Evolutionary conservation across 345 rosid genomes (phyloP), one percentile per base, ranked within the genome.

Genomic region (Eucalyptus melliodora): DNA sequence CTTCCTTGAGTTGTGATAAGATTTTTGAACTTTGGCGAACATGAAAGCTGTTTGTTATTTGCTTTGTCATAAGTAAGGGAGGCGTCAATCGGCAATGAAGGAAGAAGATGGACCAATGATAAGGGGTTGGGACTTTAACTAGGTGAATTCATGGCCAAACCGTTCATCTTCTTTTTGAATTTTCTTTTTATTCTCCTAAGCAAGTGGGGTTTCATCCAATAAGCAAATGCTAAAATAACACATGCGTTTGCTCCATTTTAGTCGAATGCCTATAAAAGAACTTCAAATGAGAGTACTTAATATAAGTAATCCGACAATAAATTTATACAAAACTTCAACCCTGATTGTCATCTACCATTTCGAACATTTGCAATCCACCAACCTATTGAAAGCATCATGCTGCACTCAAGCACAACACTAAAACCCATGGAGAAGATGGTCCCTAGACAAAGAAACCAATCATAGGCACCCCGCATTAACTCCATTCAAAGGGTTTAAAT

Each of bases 311-410:
- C 60, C 2, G 27, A 16, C 1, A 55, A 55, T 55, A 55, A 1
- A 9, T 55, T 9, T 19, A 55, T 55, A 21, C 0, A 55, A 0
- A 55, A 55, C 0, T 55, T 26, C 1, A 1, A 59, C 14, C n/a
- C 4, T 11, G 15, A 26, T 11, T 11, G 16, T 26, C 67, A 59
- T 26, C 2, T 11, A 10, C 7, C 30, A 0, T 12, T 59, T 3
- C 13, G 2, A 3, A 59, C 15, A 59, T 59, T 0, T 24, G 7
- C 14, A 59, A 59, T 26, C 15, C 4, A 0, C n/a, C n/a, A 24
- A 59, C 4, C n/a, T 24, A 26, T 26, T 5, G 13, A 59, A 59
- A 59, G 30, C 67, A 59, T 59, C n/a, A 1, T 59, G 67, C 15
- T 26, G n/a, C 67, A 26, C 67, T 26, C 67, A 24, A 59, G 67